These are phyloP conservation scores for Asterophora lycoperdoides DNA, from an alignment of 768 basidiomycete species.

Conservation along the genomic window DNA sequence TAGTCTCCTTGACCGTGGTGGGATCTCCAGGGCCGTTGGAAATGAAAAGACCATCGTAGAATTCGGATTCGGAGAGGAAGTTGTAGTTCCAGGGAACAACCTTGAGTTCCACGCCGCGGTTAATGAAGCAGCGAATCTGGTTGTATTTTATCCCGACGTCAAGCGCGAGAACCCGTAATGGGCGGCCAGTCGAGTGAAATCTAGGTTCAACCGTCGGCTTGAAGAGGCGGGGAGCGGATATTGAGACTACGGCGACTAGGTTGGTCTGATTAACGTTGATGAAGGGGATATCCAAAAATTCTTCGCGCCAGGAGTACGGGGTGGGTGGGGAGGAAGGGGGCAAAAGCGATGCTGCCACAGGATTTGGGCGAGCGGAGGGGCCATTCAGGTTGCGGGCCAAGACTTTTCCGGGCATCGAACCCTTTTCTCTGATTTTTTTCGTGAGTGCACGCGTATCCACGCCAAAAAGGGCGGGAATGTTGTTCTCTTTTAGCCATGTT, in stretches of 20 bases:
- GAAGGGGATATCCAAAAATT: constrained; percentile 81
- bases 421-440: constrained; percentile 93
- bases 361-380: constrained; percentile 34
- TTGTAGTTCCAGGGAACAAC: constrained; percentile 98
- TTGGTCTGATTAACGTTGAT: constrained; percentile 85
- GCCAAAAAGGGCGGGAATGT: constrained; percentile 91
- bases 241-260: constrained; percentile 88
- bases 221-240: constrained; percentile 62
- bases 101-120: constrained; percentile 92
- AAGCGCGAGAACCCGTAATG: constrained; percentile 80
- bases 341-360: constrained; percentile 28
- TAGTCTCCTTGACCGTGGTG: constrained; percentile 71
- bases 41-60: constrained; percentile 92
- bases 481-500: constrained; percentile 92
- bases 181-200: constrained; percentile 74
- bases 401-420: constrained; percentile 85
- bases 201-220: constrained; percentile 50
- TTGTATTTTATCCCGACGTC: constrained; percentile 99
- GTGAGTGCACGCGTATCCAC: constrained; percentile 96
- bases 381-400: constrained; percentile 57
- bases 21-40: constrained; percentile 99
- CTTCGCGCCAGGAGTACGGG: constrained; percentile 68
- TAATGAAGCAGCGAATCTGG: constrained; percentile 93
- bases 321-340: constrained; percentile 51
- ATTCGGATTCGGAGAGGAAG: constrained; percentile 71